phyloP scores from a whole-genome alignment of 352 stramenopile species.

The Aphanomyces cochlioides region DNA sequence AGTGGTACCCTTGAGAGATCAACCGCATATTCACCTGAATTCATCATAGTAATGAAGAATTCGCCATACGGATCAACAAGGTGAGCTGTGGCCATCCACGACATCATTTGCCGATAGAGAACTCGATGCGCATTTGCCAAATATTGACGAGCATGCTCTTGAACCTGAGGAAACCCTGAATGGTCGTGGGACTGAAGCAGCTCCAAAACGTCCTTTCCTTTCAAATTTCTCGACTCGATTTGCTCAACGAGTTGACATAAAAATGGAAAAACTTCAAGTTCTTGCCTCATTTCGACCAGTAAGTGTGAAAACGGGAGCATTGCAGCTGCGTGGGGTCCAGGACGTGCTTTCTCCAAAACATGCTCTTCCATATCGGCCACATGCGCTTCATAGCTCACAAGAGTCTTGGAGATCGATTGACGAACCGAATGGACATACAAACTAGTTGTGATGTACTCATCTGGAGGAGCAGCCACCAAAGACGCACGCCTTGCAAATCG shows the following conservation, averaged over 20 bases:
- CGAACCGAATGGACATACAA: conserved; percentile 2
- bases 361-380: not conserved
- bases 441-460: not conserved
- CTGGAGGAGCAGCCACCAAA: not conserved
- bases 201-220: conserved; percentile 18
- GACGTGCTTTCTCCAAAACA: not conserved
- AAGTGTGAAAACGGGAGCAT: not conserved
- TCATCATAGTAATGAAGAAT: conserved; percentile 60
- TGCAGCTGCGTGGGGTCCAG: not conserved
- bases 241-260: conserved; percentile 12
- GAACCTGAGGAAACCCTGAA: not conserved
- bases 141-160: not conserved
- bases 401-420: not conserved
- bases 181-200: conserved; percentile 18
- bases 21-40: not conserved
- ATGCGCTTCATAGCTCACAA: not conserved
- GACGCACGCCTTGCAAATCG: not conserved
- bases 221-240: conserved; percentile 6
- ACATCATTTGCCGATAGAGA: conserved; percentile 75
- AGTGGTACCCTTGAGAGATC: conserved; percentile 18
- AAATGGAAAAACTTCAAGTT: conserved; percentile 8
- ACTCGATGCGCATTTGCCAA: conserved; percentile 31
- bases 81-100: conserved; percentile 67
- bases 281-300: not conserved
- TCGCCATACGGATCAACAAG: conserved; percentile 65